Conservation (phyloP, 768 basidiomycete genomes). For the Piloderma croceum region DNA sequence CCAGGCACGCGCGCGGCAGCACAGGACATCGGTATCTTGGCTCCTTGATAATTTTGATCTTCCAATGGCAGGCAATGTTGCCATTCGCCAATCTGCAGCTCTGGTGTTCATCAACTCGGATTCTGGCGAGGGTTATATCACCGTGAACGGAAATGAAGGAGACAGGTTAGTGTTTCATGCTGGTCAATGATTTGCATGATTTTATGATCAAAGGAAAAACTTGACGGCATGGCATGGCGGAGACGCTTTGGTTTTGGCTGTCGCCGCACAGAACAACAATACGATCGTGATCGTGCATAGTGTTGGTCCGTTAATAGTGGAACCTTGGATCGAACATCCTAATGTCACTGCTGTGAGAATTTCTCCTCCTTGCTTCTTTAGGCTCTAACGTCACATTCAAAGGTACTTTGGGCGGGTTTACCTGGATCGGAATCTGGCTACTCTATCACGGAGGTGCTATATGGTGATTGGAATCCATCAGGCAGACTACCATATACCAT, state of each 20-base stretch:
- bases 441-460: conserved; percentile 51
- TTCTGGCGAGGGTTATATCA: conserved; percentile 40
- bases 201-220: conserved; percentile 43
- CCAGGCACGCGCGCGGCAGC: conserved; percentile 31
- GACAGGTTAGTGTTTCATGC: conserved; percentile 38
- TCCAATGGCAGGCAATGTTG: conserved; percentile 37
- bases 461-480: conserved; percentile 54
- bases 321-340: conserved; percentile 51
- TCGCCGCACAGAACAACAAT: conserved; percentile 49
- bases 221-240: conserved; percentile 71
- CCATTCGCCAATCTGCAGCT: conserved; percentile 43
- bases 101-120: conserved; percentile 49
- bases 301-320: conserved; percentile 55
- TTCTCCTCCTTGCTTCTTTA: conserved; percentile 14
- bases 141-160: conserved; percentile 39
- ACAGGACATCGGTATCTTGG: conserved; percentile 39
- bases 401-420: conserved; percentile 49
- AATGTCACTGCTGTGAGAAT: conserved; percentile 58
- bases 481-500: conserved; percentile 49
- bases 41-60: conserved; percentile 47
- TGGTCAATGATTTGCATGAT: conserved; percentile 28
- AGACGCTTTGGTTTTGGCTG: conserved; percentile 46
- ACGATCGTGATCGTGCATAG: conserved; percentile 65
- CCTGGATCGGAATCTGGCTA: conserved; percentile 64
- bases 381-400: conserved; percentile 4